Base-by-base conservation (phyloP, 371 early-diverging fungal genomes). In the Mucor saturninus region DNA sequence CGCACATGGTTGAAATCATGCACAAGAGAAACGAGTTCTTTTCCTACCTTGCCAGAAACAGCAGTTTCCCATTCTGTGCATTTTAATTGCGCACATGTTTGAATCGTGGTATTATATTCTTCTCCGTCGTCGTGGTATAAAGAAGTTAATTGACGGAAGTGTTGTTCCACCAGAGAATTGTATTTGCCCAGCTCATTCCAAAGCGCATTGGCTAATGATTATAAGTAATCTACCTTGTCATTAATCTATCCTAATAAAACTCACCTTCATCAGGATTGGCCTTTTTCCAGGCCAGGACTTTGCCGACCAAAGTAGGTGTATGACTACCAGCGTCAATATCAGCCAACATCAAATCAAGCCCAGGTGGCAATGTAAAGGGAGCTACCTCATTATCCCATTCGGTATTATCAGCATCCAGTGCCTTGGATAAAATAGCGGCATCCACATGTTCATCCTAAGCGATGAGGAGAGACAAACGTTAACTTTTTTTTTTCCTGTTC, bases 311-410 rank as follows among this genome's bases (percentile, higher is more conserved):
- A 38, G 90, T 88, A 14, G 96, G 97, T 2, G 98, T 98, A 83
- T 91, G 90, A 61, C 92, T 92, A 38, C 98, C 98, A 9, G 92
- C 89, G 74, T 92, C 91, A 31, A 98, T 89, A 76, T 98, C 98
- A 0, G 93, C 98, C 57, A 98, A 80, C 69, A 91, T 79, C 59
- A 98, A 66, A 5, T 79, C 75, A 21, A 95, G 80, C 1, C 88
- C 72, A 21, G 86, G 90, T 5, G 98, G 96, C 38, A 98, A 70
- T 5, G 64, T 57, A 38, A 95, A 85, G 0, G 85, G 82, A 6
- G 39, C 64, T 0, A 93, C 90, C 2, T 74, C 68, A 65, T 85
- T 85, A 76, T 95, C 91, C 95, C 95, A 96, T 2, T 77, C 84
- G 48, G 56, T 51, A 30, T 61, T 75, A 14, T 62, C 42, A 9